These are phyloP conservation scores for Kurtzmaniella quercitrusa DNA, from an alignment of 1,139 yeast species.

Conservation along the genomic window DNA sequence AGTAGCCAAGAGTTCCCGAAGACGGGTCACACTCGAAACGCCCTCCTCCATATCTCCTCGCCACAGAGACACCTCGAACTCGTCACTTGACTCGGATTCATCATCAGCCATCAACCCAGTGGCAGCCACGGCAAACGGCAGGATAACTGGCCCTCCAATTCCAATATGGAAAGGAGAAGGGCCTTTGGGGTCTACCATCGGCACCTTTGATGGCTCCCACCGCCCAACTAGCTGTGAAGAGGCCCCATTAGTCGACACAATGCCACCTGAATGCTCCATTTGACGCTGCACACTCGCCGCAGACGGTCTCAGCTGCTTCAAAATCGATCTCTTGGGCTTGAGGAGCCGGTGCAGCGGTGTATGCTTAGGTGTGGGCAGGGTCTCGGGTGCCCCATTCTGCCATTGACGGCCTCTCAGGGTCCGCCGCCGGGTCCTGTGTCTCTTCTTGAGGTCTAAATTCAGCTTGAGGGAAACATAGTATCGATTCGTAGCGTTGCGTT, in stretches of 20 bases:
- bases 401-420: not conserved
- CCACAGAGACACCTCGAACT: conserved; percentile 4
- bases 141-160: not conserved
- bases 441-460: conserved; percentile 14
- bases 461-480: conserved; percentile 21
- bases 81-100: conserved; percentile 3
- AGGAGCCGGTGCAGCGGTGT: conserved; percentile 41
- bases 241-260: not conserved
- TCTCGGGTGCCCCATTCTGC: conserved; percentile 3
- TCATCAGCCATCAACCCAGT: not conserved
- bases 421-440: conserved; percentile 3
- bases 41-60: conserved; percentile 2
- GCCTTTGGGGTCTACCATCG: not conserved
- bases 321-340: conserved; percentile 39
- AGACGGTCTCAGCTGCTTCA: conserved; percentile 16
- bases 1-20: not conserved
- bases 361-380: conserved; percentile 43
- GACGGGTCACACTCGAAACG: not conserved
- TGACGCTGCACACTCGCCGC: not conserved
- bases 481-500: conserved; percentile 18
- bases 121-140: not conserved
- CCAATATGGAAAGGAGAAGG: not conserved
- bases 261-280: not conserved
- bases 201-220: not conserved
- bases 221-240: not conserved